A percentile compares a stretch with the other conserved stretches of the same genome.
Conservation (phyloP, 192 early-diverging fungal species). For the Rhizoclosmatium globosum region DNA sequence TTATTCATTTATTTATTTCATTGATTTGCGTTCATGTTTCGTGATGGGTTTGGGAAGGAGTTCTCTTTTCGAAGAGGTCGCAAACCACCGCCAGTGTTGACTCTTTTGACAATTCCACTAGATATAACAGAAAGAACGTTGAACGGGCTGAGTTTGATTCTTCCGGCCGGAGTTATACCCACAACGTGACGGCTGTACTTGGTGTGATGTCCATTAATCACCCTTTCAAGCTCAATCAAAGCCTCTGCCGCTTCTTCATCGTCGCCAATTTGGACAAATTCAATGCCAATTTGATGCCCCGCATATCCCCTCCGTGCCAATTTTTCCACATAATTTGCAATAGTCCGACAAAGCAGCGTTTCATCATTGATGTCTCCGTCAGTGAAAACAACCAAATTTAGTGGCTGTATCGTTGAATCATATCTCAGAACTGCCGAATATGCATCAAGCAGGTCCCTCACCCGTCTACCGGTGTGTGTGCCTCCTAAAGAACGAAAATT, state of each 20-base stretch:
- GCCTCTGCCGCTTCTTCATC: conserved; percentile 5
- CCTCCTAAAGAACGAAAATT: neutral
- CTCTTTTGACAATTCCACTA: neutral
- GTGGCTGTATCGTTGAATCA: conserved; percentile 1
- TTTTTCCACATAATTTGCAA: neutral
- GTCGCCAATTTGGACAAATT: conserved; percentile 32
- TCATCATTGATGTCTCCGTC: conserved; percentile 16
- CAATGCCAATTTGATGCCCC: conserved; percentile 25
- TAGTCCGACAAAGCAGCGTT: neutral
- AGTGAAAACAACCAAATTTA: conserved; percentile 26
- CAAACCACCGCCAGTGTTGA: neutral
- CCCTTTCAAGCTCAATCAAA: neutral
- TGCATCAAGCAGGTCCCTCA: conserved; percentile 24
- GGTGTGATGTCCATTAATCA: neutral
- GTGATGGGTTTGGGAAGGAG: too few species aligned
- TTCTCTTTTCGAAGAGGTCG: too few species aligned
- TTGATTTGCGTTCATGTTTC: too few species aligned
- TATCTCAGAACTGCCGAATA: conserved; percentile 15
- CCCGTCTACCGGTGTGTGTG: neutral
- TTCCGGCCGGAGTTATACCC: conserved; percentile 11
- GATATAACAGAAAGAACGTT: neutral
- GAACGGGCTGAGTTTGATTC: neutral
- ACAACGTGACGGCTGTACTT: conserved; percentile 12
- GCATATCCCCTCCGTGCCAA: conserved; percentile 2
- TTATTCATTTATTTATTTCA: too few species aligned